Conservation (phyloP, 495 filamentous ascomycete genomes). For the Staphylotrichum longicolle region DNA sequence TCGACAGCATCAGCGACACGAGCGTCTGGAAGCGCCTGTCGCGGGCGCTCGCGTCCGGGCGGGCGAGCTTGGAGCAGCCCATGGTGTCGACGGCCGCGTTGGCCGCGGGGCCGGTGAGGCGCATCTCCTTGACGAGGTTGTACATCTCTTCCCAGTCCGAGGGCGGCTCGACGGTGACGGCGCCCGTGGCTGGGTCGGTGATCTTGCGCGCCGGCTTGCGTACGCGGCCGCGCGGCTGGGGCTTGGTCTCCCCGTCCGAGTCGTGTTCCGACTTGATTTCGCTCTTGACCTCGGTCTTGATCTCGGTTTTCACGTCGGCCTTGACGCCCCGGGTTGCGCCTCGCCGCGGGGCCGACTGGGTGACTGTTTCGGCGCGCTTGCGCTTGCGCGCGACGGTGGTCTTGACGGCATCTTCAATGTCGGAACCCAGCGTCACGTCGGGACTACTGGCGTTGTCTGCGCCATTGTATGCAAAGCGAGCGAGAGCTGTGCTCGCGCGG, state of each 20-base stretch:
- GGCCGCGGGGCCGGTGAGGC: constrained; percentile 57
- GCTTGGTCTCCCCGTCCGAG: constrained; percentile 25
- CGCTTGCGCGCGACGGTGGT: constrained; percentile 45
- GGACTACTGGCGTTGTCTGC: constrained; percentile 33
- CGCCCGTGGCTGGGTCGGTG: constrained; percentile 54
- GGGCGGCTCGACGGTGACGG: constrained; percentile 60
- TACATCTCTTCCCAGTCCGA: constrained; percentile 86
- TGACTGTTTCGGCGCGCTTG: constrained; percentile 44
- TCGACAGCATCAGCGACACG: constrained; percentile 90
- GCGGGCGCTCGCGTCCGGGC: constrained; percentile 47
- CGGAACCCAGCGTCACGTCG: constrained; percentile 36
- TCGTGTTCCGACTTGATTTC: constrained; percentile 17
- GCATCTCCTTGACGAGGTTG: constrained; percentile 72
- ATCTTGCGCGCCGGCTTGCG: constrained; percentile 66
- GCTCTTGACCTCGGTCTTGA: constrained; percentile 23
- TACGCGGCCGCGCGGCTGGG: constrained; percentile 39
- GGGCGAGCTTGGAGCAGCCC: constrained; percentile 84
- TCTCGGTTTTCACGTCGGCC: constrained; percentile 16
- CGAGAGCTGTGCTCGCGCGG: constrained; percentile 33
- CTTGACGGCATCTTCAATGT: constrained; percentile 65
- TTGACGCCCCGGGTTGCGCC: constrained; percentile 4
- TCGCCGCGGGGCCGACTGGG: constrained; percentile 9
- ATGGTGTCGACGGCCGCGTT: constrained; percentile 93
- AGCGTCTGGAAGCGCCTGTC: constrained; percentile 89
- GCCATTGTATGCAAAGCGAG: constrained; percentile 42